Percentiles rank a stretch among this genome's conserved stretches.
Conservation (phyloP, 169 alveolate species). For the Eimeria sp. region DNA sequence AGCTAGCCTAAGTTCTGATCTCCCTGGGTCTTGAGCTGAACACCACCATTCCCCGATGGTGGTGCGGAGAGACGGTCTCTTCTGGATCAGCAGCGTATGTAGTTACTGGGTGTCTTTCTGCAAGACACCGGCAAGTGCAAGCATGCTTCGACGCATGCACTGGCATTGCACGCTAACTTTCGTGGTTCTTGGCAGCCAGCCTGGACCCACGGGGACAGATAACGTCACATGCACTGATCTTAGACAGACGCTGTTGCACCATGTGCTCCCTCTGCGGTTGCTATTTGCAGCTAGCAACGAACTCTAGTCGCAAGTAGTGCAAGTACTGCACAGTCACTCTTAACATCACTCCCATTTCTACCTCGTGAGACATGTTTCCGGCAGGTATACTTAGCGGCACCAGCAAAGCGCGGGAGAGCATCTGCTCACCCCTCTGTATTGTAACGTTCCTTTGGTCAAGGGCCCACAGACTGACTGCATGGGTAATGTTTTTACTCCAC, state of each 20-base stretch:
- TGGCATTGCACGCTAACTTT: not conserved
- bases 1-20: not conserved
- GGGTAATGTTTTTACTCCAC: not conserved
- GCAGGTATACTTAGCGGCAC: not conserved
- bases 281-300: not conserved
- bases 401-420: not conserved
- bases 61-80: not conserved
- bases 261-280: not conserved
- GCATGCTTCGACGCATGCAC: not conserved
- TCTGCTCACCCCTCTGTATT: not conserved
- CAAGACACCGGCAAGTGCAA: not conserved
- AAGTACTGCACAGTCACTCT: not conserved
- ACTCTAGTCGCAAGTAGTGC: not conserved
- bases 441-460: not conserved
- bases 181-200: not conserved
- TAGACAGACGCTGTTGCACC: not conserved
- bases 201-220: too few relatives aligned
- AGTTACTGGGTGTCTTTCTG: not conserved
- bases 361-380: not conserved
- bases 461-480: not conserved
- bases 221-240: not conserved
- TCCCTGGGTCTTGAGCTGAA: not conserved
- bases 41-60: not conserved
- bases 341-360: not conserved
- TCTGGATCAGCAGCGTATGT: not conserved